Percentiles rank a stretch among this genome's conserved stretches.
These are phyloP conservation scores for Avena insularis DNA, from an alignment of 176 grass and related monocot genomes.

Conservation along the genomic window DNA sequence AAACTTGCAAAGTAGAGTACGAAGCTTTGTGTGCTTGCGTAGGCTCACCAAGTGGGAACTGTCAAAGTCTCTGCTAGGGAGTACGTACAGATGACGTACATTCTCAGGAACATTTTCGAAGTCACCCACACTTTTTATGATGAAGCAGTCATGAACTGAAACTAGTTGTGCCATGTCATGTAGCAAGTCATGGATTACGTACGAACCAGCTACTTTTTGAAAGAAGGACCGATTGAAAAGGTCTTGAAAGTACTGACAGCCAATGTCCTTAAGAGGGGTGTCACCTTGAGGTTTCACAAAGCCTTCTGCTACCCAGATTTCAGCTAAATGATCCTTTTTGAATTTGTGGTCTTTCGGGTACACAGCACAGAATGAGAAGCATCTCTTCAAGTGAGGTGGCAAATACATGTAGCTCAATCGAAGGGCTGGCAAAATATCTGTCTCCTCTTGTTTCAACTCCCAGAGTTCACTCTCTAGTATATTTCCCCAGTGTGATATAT, in stretches of 20 bases:
- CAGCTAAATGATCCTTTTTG: constrained; percentile 12
- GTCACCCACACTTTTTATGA: not conserved
- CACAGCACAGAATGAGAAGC: too few species aligned
- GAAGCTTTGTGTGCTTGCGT: not conserved
- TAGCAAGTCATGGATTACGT: constrained; percentile 50
- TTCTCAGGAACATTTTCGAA: not conserved
- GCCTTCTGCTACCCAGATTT: not conserved
- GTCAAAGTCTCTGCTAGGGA: not conserved
- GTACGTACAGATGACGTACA: constrained; percentile 8
- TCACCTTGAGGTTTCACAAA: too few species aligned
- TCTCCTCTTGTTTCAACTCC: constrained; percentile 31
- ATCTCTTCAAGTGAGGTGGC: constrained; percentile 27
- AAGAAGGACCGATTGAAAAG: constrained; percentile 25
- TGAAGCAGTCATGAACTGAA: constrained; percentile 29
- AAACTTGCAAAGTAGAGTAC: not conserved
- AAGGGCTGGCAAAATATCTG: constrained; percentile 42
- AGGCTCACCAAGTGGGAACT: not conserved
- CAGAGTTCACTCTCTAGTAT: constrained; percentile 45
- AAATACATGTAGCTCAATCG: constrained; percentile 61
- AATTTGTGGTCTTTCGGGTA: constrained; percentile 8
- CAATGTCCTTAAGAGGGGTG: constrained; percentile 5
- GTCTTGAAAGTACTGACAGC: not conserved
- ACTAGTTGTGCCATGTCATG: constrained; percentile 48
- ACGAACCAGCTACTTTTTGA: not conserved
- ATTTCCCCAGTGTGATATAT: constrained; percentile 25